Evolutionary conservation across 768 basidiomycete species (phyloP).

Genomic region (Jaapia argillacea): DNA sequence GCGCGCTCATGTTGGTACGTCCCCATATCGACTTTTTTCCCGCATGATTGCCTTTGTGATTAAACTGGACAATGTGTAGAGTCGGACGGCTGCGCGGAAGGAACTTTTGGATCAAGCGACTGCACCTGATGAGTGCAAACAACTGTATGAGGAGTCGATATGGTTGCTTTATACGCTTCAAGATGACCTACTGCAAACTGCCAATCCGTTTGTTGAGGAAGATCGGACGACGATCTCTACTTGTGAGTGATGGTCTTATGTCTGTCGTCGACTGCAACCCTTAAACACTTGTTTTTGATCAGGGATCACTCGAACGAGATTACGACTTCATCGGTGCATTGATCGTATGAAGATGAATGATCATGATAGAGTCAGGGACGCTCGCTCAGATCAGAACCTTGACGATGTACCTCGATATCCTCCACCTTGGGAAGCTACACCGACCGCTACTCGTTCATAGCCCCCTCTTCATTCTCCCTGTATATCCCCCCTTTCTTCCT

Average conservation of each 20-base stretch:
- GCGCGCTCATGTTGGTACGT: conserved; percentile 76
- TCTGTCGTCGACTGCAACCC: conserved; percentile 4
- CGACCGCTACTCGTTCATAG: no score
- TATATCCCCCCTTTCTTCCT: no score
- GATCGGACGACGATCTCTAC: conserved; percentile 71
- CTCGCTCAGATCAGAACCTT: conserved; percentile 70
- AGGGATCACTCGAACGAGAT: conserved; percentile 84
- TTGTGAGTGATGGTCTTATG: conserved; percentile 51
- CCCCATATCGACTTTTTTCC: background rate
- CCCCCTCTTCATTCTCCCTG: no score
- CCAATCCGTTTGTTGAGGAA: conserved; percentile 79
- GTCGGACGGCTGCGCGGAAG: conserved; percentile 84
- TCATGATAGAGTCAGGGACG: conserved; percentile 63
- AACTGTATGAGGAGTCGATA: conserved; percentile 87
- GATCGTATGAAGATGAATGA: conserved; percentile 72
- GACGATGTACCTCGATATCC: conserved; percentile 62
- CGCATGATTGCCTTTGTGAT: conserved; percentile 1
- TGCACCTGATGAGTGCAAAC: conserved; percentile 79
- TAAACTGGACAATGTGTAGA: conserved; percentile 35
- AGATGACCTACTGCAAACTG: conserved; percentile 76
- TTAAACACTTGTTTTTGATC: no score
- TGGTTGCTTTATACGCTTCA: conserved; percentile 92
- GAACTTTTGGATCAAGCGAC: conserved; percentile 76
- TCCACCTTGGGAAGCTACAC: conserved; percentile 29
- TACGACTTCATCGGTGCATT: conserved; percentile 70